Base-by-base conservation (phyloP, 2,329 filamentous ascomycete genomes). In the Penicillium glabrum region DNA sequence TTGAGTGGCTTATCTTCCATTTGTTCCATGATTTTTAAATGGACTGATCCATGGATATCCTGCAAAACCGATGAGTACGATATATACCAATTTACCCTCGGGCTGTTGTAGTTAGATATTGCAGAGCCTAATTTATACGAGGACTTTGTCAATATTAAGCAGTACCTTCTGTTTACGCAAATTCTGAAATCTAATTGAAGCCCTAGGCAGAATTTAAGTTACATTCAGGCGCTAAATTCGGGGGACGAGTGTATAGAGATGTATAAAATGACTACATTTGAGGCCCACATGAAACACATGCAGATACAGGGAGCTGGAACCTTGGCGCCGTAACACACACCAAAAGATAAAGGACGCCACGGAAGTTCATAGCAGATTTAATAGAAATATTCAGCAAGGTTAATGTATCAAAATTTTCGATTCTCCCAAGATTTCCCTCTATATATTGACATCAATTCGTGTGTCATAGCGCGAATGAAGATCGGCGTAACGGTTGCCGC, bases 401-500 rank as follows among this genome's bases (percentile, higher is more conserved):
- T 23, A 7, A 23, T 14, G 5, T 9, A 23, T 23, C 11, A 23
- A 14, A 23, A 23, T 6, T 2, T 10, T 23, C 39, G 2, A 7
- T 23, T 23, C 14, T 5, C 39, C 19, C 11, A n/a, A 13, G 11
- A 39, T 26, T 27, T 46, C 29, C 24, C 45, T 33, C 27, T 8
- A 19, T 21, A 47, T n/a, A 47, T 21, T n/a, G 44, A 26, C 26
- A 23, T 16, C 47, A 19, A 21, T 35, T 21, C 7, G 11, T 14
- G 24, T 24, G 26, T 24, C 24, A 14, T n/a, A 47, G 46, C 46
- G 27, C 24, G 21, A 56, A 58, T 54, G 55, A 55, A 29, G 58
- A 58, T 58, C 52, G 58, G 51, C 58, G 19, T 19, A 35, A 46
- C 46, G 29, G 26, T 46, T 43, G 26, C 46, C 51, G 43, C 39